These are phyloP conservation scores for Fusarium acutatum DNA, from an alignment of 2,329 filamentous ascomycete genomes.

Conservation along the genomic window DNA sequence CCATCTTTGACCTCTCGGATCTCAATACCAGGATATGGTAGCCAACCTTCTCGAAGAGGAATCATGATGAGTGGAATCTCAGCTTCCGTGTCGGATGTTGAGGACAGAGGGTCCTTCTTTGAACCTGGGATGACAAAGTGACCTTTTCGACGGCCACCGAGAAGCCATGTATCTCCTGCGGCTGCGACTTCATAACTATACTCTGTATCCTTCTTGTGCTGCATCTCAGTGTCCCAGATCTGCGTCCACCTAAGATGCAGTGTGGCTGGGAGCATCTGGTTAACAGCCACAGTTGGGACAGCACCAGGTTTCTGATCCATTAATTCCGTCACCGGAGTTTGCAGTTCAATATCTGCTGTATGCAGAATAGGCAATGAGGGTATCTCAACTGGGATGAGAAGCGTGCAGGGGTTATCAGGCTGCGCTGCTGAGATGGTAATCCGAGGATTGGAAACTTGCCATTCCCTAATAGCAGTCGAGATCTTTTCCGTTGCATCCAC, in stretches of 20 bases:
- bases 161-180: slow-evolving; percentile 79
- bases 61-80: slow-evolving; percentile 78
- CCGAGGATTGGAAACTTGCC: slow-evolving; percentile 44
- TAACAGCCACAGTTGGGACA: slow-evolving; percentile 62
- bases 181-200: slow-evolving; percentile 86
- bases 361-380: slow-evolving; percentile 85
- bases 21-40: slow-evolving; percentile 82
- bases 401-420: slow-evolving; percentile 61
- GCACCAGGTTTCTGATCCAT: slow-evolving; percentile 42
- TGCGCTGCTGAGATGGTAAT: slow-evolving; percentile 40
- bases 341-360: slow-evolving; percentile 73
- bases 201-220: slow-evolving; percentile 63
- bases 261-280: slow-evolving; percentile 71
- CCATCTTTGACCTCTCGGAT: slow-evolving; percentile 67
- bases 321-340: slow-evolving; percentile 46
- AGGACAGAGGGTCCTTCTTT: slow-evolving; percentile 52
- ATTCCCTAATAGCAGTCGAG: slow-evolving; percentile 43
- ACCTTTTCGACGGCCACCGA: slow-evolving; percentile 82
- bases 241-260: slow-evolving; percentile 71
- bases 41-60: slow-evolving; percentile 78
- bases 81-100: slow-evolving; percentile 60
- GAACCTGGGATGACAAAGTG: slow-evolving; percentile 72
- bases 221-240: slow-evolving; percentile 63
- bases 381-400: slow-evolving; percentile 90
- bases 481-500: slow-evolving; percentile 44